Percentiles rank a stretch among this genome's conserved stretches.
These are phyloP conservation scores for Solanum dulcamara DNA, from an alignment of 257 asterid species.

Conservation along the genomic window DNA sequence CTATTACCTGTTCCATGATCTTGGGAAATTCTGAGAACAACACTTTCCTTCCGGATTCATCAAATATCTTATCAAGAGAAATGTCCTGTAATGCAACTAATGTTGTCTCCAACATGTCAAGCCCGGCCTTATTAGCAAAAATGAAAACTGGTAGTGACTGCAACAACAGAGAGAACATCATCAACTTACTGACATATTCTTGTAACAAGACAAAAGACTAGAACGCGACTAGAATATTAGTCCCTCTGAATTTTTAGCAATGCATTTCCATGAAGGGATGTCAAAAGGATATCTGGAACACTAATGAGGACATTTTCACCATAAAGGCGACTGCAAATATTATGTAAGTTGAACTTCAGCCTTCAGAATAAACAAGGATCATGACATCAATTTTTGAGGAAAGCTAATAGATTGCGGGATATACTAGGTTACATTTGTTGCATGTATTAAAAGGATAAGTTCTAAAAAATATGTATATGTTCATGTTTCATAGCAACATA, in stretches of 20 bases:
- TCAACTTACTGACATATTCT: neutral
- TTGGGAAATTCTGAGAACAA: constrained; percentile 64
- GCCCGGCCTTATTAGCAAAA: constrained; percentile 89
- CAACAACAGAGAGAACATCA: neutral
- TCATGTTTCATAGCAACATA: neutral
- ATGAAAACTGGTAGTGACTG: constrained; percentile 84
- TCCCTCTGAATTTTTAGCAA: neutral
- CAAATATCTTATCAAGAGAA: constrained; percentile 73
- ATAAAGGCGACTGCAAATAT: no score
- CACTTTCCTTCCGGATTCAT: constrained; percentile 67
- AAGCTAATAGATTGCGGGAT: neutral
- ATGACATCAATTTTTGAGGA: neutral
- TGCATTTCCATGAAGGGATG: neutral
- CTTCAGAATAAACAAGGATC: neutral
- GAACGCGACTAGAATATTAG: neutral
- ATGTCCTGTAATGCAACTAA: constrained; percentile 85
- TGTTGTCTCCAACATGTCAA: constrained; percentile 94
- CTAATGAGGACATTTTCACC: neutral
- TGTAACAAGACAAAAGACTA: neutral
- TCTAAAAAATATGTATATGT: neutral
- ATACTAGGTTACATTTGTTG: neutral
- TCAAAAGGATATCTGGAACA: neutral
- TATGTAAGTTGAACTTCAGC: neutral
- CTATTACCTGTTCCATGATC: constrained; percentile 86
- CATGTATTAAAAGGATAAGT: no score